phyloP scores from a whole-genome alignment of 371 early-diverging fungal genomes.

The Chytridium lagenaria region DNA sequence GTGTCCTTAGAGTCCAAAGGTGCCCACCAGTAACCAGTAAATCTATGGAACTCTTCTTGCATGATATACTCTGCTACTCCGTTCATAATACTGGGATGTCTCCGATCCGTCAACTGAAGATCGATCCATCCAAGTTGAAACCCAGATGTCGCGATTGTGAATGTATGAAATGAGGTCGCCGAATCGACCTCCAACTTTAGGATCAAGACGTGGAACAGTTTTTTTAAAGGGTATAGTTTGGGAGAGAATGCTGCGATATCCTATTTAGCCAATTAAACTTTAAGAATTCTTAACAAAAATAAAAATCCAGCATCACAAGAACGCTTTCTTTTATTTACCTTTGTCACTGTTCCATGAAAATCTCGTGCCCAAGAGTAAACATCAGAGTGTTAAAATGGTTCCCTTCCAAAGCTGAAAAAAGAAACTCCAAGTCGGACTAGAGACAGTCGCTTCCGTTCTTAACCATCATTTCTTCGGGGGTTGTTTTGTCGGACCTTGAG shows the following conservation, averaged over 20 bases:
- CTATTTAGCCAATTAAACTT: neutral
- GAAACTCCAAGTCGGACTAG: slow-evolving; percentile 30
- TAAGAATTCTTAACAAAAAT: neutral
- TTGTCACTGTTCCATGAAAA: slow-evolving; percentile 37
- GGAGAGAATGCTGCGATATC: slow-evolving; percentile 26
- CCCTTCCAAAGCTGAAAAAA: slow-evolving; percentile 17
- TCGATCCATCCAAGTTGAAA: slow-evolving; percentile 65
- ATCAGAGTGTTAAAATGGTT: slow-evolving; percentile 18
- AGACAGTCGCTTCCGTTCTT: slow-evolving; percentile 43
- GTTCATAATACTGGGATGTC: slow-evolving; percentile 52
- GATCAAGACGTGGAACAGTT: slow-evolving; percentile 53
- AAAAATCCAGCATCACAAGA: neutral
- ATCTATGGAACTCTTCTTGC: slow-evolving; percentile 82
- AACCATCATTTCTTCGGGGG: slow-evolving; percentile 28
- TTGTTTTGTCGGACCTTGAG: neutral
- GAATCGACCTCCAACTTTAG: slow-evolving; percentile 66
- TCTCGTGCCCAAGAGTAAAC: slow-evolving; percentile 35
- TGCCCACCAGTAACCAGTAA: slow-evolving; percentile 73
- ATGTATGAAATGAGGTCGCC: slow-evolving; percentile 65
- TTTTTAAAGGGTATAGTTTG: slow-evolving; percentile 6
- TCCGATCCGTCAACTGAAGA: slow-evolving; percentile 67
- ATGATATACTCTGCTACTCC: slow-evolving; percentile 79
- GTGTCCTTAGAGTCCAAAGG: slow-evolving; percentile 35
- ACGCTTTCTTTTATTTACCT: slow-evolving; percentile 23
- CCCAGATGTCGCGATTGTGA: slow-evolving; percentile 71